Percentiles rank a stretch among this genome's conserved stretches.
Conservation (phyloP, 2,329 filamentous ascomycete species). For the Cercospora sp. region DNA sequence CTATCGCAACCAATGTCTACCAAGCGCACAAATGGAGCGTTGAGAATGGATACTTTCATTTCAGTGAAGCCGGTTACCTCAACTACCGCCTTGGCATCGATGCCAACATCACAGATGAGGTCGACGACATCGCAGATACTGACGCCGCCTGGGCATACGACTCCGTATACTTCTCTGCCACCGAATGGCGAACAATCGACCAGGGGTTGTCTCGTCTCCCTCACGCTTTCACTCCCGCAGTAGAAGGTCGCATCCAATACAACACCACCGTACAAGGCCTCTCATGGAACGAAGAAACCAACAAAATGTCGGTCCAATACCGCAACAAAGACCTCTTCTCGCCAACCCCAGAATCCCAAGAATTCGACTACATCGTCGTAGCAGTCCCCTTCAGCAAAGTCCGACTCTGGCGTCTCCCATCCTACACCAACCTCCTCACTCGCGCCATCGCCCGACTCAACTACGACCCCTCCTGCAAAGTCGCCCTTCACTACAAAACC, state of each 20-base stretch:
- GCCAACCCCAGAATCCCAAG: constrained; percentile 48
- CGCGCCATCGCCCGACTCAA: constrained; percentile 53
- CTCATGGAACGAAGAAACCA: constrained; percentile 51
- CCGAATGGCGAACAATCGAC: constrained; percentile 66
- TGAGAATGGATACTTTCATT: constrained; percentile 60
- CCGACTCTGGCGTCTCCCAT: constrained; percentile 61
- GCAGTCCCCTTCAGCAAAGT: constrained; percentile 65
- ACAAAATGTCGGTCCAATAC: constrained; percentile 62
- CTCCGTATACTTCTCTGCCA: constrained; percentile 60
- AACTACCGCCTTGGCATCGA: constrained; percentile 58
- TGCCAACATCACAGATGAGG: constrained; percentile 58
- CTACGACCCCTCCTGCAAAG: constrained; percentile 55
- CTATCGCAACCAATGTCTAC: constrained; percentile 50
- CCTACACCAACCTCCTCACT: constrained; percentile 52
- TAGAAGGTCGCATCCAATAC: constrained; percentile 59
- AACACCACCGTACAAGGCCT: constrained; percentile 60
- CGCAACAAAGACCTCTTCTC: constrained; percentile 50
- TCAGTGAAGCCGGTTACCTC: constrained; percentile 65
- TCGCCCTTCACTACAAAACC: constrained; percentile 67
- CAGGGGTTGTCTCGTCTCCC: constrained; percentile 62
- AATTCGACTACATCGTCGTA: constrained; percentile 68
- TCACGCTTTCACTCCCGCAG: constrained; percentile 61
- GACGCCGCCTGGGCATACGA: constrained; percentile 59
- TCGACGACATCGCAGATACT: constrained; percentile 47
- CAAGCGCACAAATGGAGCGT: constrained; percentile 57